Conservation (phyloP, 129 eudicot genomes). For the Escallonia herrerae region DNA sequence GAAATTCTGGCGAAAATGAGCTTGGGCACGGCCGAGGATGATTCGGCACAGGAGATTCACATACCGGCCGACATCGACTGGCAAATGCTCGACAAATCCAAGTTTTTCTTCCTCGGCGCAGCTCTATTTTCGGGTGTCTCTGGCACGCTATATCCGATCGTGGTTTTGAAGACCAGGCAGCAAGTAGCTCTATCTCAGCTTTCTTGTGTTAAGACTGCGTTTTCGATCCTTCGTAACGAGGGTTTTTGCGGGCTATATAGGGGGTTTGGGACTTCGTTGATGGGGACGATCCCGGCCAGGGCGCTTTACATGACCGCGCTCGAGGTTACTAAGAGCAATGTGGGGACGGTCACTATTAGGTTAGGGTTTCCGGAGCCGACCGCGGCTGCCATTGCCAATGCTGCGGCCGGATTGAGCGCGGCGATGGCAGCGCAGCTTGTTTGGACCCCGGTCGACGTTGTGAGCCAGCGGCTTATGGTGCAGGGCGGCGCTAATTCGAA, state of each 20-base stretch:
- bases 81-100: conserved; percentile 85
- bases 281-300: conserved; percentile 88
- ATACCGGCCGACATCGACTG: conserved; percentile 83
- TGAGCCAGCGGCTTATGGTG: conserved; percentile 88
- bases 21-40: conserved; percentile 49
- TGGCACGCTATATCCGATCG: conserved; percentile 64
- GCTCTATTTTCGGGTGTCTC: conserved; percentile 86
- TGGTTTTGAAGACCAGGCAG: conserved; percentile 78
- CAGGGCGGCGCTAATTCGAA: conserved; percentile 34
- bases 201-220: conserved; percentile 40
- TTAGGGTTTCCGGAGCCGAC: conserved; percentile 63
- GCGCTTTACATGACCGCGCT: conserved; percentile 82
- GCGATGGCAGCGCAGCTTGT: conserved; percentile 83
- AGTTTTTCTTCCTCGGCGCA: conserved; percentile 85
- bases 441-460: conserved; percentile 88
- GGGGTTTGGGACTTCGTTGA: conserved; percentile 87
- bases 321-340: conserved; percentile 76
- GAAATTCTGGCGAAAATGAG: conserved; percentile 54
- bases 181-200: conserved; percentile 50
- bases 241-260: conserved; percentile 72
- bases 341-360: conserved; percentile 40
- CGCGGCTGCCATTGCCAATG: conserved; percentile 70
- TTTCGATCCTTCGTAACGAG: conserved; percentile 43
- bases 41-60: conserved; percentile 44
- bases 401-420: conserved; percentile 76